phyloP scores from a whole-genome alignment of 768 basidiomycete species.

The Xerocomellus chrysenteron region DNA sequence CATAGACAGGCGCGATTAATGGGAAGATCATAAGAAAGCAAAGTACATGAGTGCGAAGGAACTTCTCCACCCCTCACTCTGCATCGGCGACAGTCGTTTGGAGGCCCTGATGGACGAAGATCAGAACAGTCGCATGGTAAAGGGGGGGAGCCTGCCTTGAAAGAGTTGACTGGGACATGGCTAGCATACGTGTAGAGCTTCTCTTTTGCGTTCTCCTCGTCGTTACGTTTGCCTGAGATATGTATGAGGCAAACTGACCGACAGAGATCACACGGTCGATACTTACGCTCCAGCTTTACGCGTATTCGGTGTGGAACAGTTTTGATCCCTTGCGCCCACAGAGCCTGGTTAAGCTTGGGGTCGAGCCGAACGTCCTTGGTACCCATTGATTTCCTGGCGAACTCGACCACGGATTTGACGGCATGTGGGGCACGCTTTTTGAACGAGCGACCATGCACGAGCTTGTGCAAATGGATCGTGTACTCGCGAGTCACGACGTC shows the following conservation, averaged over 20 bases:
- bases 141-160: slow-evolving; percentile 65
- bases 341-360: slow-evolving; percentile 93
- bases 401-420: slow-evolving; percentile 89
- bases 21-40: slow-evolving; percentile 14
- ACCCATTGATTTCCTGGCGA: slow-evolving; percentile 95
- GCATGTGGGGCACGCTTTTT: slow-evolving; percentile 98
- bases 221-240: slow-evolving; percentile 87
- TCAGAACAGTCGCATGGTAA: slow-evolving; percentile 1
- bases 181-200: slow-evolving; percentile 93
- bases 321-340: slow-evolving; percentile 95
- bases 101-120: slow-evolving; percentile 56
- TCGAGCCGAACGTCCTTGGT: slow-evolving; percentile 92
- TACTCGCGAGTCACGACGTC: slow-evolving; percentile 99
- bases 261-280: not conserved
- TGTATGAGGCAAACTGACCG: not conserved
- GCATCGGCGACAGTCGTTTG: slow-evolving; percentile 81
- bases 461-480: slow-evolving; percentile 98
- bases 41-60: slow-evolving; percentile 17
- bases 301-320: slow-evolving; percentile 89
- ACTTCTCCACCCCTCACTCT: slow-evolving; percentile 48
- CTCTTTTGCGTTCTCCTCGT: slow-evolving; percentile 98
- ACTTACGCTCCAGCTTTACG: slow-evolving; percentile 90
- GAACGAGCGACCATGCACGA: slow-evolving; percentile 88
- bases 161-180: slow-evolving; percentile 71
- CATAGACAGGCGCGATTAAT: slow-evolving; percentile 29